Conservation (phyloP, 495 filamentous ascomycete genomes). For the Physcia stellaris region DNA sequence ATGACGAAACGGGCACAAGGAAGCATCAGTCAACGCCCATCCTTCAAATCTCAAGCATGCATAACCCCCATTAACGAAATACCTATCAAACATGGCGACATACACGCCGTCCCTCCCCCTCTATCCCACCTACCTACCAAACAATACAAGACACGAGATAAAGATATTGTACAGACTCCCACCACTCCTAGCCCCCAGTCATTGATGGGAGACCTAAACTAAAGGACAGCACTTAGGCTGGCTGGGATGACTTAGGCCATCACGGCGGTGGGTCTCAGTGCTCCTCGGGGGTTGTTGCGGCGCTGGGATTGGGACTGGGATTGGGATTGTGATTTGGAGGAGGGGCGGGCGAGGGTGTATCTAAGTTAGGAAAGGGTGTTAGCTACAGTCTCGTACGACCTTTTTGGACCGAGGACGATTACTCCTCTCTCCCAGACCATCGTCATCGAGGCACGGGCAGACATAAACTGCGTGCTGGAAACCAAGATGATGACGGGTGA, state of each 20-base stretch:
- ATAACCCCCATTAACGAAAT: no score
- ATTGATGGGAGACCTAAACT: no score
- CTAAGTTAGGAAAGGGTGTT: neutral
- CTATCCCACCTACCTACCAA: no score
- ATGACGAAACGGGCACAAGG: no score
- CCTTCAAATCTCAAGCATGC: no score
- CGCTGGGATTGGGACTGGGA: neutral
- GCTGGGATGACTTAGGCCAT: neutral
- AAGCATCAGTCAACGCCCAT: no score
- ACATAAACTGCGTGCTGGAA: neutral
- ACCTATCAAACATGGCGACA: no score
- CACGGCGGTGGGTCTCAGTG: neutral
- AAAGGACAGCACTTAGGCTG: neutral
- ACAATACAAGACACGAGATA: no score
- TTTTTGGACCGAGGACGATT: neutral
- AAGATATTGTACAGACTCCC: no score
- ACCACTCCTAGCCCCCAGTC: no score
- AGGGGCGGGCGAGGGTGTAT: neutral
- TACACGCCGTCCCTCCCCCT: no score
- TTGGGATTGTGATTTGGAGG: neutral
- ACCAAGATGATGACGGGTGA: neutral
- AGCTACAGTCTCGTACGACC: neutral
- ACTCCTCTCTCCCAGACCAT: no score
- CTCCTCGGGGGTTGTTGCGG: neutral
- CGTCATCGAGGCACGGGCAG: neutral